These are phyloP conservation scores for Ophiocytium majus DNA, from an alignment of 352 stramenopile species.

Conservation along the genomic window DNA sequence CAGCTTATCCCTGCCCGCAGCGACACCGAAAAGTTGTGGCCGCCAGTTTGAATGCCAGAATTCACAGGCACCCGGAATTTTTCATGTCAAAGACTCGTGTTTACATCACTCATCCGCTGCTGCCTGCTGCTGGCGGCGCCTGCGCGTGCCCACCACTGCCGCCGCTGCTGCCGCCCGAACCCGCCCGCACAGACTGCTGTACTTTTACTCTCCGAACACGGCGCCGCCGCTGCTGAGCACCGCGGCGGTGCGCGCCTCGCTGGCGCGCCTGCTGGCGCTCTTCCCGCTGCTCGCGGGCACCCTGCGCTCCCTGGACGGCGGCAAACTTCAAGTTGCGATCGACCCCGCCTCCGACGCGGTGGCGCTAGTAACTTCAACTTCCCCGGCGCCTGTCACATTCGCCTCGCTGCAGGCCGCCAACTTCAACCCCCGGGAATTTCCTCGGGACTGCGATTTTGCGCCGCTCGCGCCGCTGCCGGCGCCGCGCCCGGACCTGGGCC, in stretches of 20 bases:
- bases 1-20: neutral
- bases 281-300: neutral
- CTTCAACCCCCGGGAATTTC: neutral
- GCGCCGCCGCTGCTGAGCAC: neutral
- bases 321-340: neutral
- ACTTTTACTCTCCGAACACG: neutral
- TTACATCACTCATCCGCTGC: neutral
- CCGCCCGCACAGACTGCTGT: neutral
- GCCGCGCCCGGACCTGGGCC: neutral
- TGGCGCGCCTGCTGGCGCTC: neutral
- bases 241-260: neutral
- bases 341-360: neutral
- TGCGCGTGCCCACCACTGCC: neutral
- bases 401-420: neutral
- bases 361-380: neutral
- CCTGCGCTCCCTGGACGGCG: neutral
- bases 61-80: neutral
- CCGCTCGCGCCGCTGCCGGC: neutral
- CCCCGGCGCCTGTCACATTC: neutral
- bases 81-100: neutral
- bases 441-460: neutral
- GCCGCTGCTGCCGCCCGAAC: too few species aligned
- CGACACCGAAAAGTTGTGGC: neutral
- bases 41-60: neutral
- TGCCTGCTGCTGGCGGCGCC: too few species aligned